These are phyloP conservation scores for Oropetium thomaeum DNA, from an alignment of 176 grass and related monocot species.

Conservation along the genomic window DNA sequence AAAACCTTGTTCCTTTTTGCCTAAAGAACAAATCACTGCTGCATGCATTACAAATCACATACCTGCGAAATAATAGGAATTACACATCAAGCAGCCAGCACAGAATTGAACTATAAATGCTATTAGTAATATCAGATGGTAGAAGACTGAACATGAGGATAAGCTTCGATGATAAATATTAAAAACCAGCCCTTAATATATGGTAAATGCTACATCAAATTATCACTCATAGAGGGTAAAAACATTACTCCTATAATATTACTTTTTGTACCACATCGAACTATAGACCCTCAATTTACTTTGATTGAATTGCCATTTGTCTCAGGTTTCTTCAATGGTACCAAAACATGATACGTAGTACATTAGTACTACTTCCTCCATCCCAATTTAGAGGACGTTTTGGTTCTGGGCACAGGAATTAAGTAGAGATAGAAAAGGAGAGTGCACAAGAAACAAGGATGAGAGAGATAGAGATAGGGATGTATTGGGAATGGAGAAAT, in stretches of 20 bases:
- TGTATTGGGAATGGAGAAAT: too few species aligned
- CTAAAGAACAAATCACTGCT: slow-evolving; percentile 73
- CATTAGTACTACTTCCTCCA: too few species aligned
- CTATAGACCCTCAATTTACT: neutral
- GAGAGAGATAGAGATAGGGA: too few species aligned
- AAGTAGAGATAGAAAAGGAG: too few species aligned
- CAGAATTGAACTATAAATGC: slow-evolving; percentile 8
- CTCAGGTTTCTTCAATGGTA: neutral
- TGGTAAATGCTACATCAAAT: neutral
- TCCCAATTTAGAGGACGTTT: too few species aligned
- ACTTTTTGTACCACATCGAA: neutral
- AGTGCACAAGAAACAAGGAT: too few species aligned
- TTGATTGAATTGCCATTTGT: neutral
- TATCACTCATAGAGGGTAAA: neutral
- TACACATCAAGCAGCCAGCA: slow-evolving; percentile 17
- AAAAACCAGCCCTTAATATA: slow-evolving; percentile 15
- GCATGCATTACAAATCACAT: slow-evolving; percentile 97
- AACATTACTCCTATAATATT: neutral
- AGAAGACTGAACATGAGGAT: slow-evolving; percentile 10
- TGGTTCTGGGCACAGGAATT: too few species aligned
- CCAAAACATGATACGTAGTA: neutral
- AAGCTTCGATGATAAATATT: neutral
- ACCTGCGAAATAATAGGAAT: slow-evolving; percentile 58
- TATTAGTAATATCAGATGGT: slow-evolving; percentile 12
- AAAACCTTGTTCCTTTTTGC: slow-evolving; percentile 87